Conservation (phyloP, 148 eudicot genomes). For the Hydrangea macrophylla region DNA sequence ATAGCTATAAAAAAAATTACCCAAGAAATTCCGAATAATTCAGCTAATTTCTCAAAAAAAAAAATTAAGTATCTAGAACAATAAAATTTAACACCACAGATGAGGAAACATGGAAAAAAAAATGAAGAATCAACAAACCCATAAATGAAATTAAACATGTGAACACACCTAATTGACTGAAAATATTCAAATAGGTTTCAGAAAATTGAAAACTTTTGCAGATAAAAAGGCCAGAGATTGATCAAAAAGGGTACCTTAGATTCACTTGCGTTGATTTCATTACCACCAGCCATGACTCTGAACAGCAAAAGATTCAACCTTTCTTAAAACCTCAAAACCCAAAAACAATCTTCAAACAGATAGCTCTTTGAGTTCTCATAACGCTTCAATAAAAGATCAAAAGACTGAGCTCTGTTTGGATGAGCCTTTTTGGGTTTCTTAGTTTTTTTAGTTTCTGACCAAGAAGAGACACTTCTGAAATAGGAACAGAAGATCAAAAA, state of each 20-base stretch:
- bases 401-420: background rate
- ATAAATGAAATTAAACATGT: background rate
- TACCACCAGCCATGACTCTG: conserved; percentile 45
- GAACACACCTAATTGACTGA: too few species aligned
- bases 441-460: conserved; percentile 20
- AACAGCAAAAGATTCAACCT: conserved; percentile 1
- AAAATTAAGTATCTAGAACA: conserved; percentile 15
- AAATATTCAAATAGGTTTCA: too few species aligned
- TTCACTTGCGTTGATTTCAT: conserved; percentile 44
- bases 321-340: background rate
- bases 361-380: conserved; percentile 10
- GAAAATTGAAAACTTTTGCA: background rate
- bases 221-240: background rate
- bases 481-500: conserved; percentile 17
- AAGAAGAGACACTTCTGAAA: conserved; percentile 25
- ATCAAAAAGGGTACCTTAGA: conserved; percentile 35
- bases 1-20: conserved; percentile 13
- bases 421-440: conserved; percentile 2
- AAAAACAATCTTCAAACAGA: conserved; percentile 7
- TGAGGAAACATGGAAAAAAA: background rate
- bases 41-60: conserved; percentile 15
- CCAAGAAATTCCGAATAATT: background rate
- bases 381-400: conserved; percentile 5
- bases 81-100: conserved; percentile 22
- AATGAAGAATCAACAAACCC: conserved; percentile 3